Percentiles rank a stretch among this genome's conserved stretches.
Evolutionary conservation across 1,139 yeast species (phyloP).

Genomic region (Nakaseomyces nivariensis): DNA sequence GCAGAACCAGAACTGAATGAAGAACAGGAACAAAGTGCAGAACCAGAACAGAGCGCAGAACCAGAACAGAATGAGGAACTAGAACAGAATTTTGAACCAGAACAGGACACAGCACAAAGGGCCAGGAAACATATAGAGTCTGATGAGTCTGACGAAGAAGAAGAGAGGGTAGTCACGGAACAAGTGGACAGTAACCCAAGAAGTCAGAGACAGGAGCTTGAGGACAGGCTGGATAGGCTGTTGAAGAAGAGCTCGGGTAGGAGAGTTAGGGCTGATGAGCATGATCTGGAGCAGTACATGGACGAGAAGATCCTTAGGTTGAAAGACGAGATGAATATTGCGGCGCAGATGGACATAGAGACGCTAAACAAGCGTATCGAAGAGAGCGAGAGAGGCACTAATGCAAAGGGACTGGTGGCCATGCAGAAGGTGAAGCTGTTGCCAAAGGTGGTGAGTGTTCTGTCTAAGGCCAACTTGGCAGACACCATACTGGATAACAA

Average conservation of each 20-base stretch:
- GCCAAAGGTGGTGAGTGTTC: slow-evolving; percentile 64
- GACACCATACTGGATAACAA: slow-evolving; percentile 93
- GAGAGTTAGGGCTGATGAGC: slow-evolving; percentile 66
- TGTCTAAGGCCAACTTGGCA: slow-evolving; percentile 76
- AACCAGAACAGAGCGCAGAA: neutral
- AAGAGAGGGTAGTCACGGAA: slow-evolving; percentile 6
- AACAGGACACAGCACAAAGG: neutral
- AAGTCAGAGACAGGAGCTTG: slow-evolving; percentile 51
- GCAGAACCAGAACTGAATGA: neutral
- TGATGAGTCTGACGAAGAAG: slow-evolving; percentile 10
- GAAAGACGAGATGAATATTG: slow-evolving; percentile 85
- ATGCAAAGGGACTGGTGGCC: slow-evolving; percentile 44
- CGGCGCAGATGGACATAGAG: slow-evolving; percentile 86
- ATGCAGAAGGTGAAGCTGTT: slow-evolving; percentile 75
- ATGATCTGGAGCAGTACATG: slow-evolving; percentile 87
- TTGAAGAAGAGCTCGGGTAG: slow-evolving; percentile 52
- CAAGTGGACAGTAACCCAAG: neutral
- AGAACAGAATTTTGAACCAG: neutral
- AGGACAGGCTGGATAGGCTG: slow-evolving; percentile 71
- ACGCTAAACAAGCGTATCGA: slow-evolving; percentile 47
- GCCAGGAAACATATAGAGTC: slow-evolving; percentile 5
- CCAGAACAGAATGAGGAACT: neutral
- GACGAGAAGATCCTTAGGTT: slow-evolving; percentile 79
- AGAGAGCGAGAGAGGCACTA: neutral
- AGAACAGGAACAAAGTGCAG: neutral